phyloP scores from a whole-genome alignment of 139 green algal species.

The Ettlia oleoabundans region DNA sequence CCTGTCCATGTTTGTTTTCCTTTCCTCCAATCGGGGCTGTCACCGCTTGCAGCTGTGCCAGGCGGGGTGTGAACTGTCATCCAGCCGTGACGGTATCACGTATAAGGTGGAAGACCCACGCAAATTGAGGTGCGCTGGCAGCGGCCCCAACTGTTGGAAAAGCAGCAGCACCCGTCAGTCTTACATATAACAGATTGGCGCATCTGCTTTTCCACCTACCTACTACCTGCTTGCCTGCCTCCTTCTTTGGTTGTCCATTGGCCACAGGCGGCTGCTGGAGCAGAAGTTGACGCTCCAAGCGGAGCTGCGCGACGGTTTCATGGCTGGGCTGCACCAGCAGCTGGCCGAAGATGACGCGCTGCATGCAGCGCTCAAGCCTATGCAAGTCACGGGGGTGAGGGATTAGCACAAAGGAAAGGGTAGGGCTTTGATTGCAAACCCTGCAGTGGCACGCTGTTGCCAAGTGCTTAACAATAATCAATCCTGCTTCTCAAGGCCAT shows the following conservation, averaged over 20 bases:
- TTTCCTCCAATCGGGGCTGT: too few species aligned
- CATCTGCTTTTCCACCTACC: too few species aligned
- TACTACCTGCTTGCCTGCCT: too few species aligned
- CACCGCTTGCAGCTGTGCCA: conserved; percentile 29
- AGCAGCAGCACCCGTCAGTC: neutral
- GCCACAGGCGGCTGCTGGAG: conserved; percentile 34
- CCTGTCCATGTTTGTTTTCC: too few species aligned
- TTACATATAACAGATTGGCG: too few species aligned
- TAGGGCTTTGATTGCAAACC: neutral
- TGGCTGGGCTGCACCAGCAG: conserved; percentile 23
- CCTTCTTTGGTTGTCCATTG: too few species aligned
- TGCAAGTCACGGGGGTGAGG: conserved; percentile 31
- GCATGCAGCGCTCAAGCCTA: conserved; percentile 39
- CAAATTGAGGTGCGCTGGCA: conserved; percentile 17
- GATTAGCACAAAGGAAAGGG: neutral
- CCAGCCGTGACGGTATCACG: neutral
- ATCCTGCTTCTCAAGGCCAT: too few species aligned
- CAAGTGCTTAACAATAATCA: neutral
- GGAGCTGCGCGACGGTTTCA: conserved; percentile 29
- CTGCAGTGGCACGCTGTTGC: neutral
- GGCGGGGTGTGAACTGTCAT: conserved; percentile 5
- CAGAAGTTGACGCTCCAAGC: conserved; percentile 40
- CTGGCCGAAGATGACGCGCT: conserved; percentile 6
- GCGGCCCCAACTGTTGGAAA: neutral
- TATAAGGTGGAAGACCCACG: conserved; percentile 34